These are phyloP conservation scores for Meripilus lineatus DNA, from an alignment of 1,284 basidiomycete species.

Conservation along the genomic window DNA sequence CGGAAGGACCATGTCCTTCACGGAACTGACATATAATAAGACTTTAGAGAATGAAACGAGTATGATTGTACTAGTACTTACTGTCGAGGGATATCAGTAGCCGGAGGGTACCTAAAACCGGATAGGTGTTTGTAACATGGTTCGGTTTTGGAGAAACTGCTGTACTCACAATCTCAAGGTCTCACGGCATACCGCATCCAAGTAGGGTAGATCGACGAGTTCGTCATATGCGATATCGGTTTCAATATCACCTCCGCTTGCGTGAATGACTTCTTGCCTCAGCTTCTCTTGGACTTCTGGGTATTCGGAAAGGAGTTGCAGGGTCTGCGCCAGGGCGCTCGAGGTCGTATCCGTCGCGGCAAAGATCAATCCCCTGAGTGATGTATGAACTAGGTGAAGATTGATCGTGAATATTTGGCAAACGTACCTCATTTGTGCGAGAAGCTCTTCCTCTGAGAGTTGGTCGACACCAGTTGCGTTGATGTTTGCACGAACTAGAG, in stretches of 20 bases:
- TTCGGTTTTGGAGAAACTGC: too few species aligned
- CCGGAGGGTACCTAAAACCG: conserved; percentile 8
- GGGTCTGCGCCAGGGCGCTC: conserved; percentile 8
- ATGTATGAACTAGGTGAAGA: not conserved
- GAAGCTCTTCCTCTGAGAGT: conserved; percentile 4
- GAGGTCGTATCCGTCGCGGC: conserved; percentile 8
- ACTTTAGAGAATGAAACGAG: not conserved
- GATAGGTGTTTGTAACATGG: too few species aligned
- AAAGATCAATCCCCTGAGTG: not conserved
- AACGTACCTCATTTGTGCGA: conserved; percentile 6
- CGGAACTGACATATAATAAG: conserved; percentile 13
- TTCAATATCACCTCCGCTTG: conserved; percentile 5
- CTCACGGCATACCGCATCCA: conserved; percentile 17
- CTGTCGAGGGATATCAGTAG: conserved; percentile 8
- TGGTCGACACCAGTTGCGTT: not conserved
- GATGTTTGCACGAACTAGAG: conserved; percentile 5
- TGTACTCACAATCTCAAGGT: conserved; percentile 16
- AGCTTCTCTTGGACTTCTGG: conserved; percentile 11
- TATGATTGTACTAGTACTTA: conserved; percentile 1
- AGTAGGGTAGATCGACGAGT: conserved; percentile 10
- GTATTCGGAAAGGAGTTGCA: not conserved
- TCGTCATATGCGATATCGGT: conserved; percentile 11
- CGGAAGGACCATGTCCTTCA: conserved; percentile 17
- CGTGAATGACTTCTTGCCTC: conserved; percentile 10
- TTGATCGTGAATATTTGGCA: not conserved